Evolutionary conservation across 2,329 filamentous ascomycete genomes (phyloP).

Genomic region (Pseudogymnoascus sp.): DNA sequence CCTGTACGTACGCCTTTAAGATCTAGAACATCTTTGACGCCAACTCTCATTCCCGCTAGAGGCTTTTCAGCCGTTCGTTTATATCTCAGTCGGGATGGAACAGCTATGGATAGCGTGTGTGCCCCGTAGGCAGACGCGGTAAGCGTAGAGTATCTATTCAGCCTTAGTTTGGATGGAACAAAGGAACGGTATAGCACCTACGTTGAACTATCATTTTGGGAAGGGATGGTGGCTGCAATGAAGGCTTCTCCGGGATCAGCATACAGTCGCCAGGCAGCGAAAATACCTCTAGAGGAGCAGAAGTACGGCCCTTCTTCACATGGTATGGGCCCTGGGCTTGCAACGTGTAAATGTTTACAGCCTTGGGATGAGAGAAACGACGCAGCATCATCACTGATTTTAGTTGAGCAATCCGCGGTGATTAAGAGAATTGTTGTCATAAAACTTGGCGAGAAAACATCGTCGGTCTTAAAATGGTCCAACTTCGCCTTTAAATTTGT

Average conservation of each 20-base stretch:
- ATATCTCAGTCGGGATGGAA: neutral
- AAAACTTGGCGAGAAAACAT: neutral
- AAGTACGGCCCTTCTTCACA: neutral
- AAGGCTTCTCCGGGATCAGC: neutral
- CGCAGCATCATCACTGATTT: neutral
- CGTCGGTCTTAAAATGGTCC: neutral
- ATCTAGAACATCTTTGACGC: slow-evolving; percentile 57
- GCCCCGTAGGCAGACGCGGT: neutral
- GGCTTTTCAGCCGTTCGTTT: neutral
- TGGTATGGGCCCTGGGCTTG: neutral
- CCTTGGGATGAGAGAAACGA: neutral
- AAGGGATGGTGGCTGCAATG: neutral
- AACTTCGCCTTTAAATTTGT: neutral
- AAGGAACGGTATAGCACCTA: neutral
- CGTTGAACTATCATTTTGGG: neutral
- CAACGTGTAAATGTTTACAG: neutral
- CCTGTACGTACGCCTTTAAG: slow-evolving; percentile 49
- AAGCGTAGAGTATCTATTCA: neutral
- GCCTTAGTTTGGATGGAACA: neutral
- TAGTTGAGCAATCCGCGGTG: neutral
- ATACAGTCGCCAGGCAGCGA: neutral
- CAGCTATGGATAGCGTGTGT: neutral
- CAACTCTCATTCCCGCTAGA: slow-evolving; percentile 34
- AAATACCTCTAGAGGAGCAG: neutral
- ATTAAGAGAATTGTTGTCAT: neutral